These are phyloP conservation scores for Salvia splendens DNA, from an alignment of 257 asterid species.

Conservation along the genomic window DNA sequence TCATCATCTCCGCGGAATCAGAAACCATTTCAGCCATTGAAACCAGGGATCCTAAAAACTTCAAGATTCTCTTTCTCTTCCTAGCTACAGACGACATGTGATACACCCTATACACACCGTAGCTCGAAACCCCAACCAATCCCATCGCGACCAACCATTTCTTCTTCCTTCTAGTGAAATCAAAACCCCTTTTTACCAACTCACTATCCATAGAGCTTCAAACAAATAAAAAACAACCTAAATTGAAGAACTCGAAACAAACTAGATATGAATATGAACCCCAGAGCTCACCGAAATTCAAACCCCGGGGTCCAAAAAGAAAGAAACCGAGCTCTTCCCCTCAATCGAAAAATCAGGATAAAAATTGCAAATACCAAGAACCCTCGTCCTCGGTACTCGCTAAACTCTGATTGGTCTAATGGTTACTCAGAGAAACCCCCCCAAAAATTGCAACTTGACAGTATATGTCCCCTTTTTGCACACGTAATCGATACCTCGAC, in stretches of 20 bases:
- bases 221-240: conserved; percentile 20
- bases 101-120: conserved; percentile 69
- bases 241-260: neutral
- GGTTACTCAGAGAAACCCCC: conserved; percentile 13
- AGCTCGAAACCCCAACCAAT: conserved; percentile 70
- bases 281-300: conserved; percentile 37
- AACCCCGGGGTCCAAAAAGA: conserved; percentile 31
- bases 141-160: conserved; percentile 74
- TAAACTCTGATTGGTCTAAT: conserved; percentile 26
- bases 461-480: conserved; percentile 17
- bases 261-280: conserved; percentile 24
- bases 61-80: conserved; percentile 58
- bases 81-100: conserved; percentile 68
- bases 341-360: conserved; percentile 27
- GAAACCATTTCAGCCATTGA: conserved; percentile 76
- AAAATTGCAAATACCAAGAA: conserved; percentile 42
- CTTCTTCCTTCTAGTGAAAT: conserved; percentile 58
- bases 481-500: neutral
- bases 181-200: conserved; percentile 56
- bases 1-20: conserved; percentile 73
- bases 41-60: conserved; percentile 56
- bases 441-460: conserved; percentile 30
- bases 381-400: conserved; percentile 44
- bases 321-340: conserved; percentile 12
- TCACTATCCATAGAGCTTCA: conserved; percentile 55